These are phyloP conservation scores for Botryotinia convoluta DNA, from an alignment of 2,329 filamentous ascomycete genomes.

Conservation along the genomic window DNA sequence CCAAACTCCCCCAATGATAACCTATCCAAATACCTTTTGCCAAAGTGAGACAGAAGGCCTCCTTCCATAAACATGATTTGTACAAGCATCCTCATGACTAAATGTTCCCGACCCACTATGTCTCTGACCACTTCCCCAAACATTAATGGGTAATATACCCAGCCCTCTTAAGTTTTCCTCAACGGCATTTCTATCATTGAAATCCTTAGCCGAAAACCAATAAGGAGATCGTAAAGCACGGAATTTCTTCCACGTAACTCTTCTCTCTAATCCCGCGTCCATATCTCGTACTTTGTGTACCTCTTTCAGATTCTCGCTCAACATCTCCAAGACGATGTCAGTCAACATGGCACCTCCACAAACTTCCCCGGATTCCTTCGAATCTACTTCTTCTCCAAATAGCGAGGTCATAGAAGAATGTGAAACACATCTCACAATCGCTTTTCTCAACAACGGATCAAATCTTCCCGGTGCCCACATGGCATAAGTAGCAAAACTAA, in stretches of 20 bases:
- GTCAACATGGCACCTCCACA: conserved; percentile 31
- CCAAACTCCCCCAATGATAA: not conserved
- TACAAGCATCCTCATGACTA: conserved; percentile 26
- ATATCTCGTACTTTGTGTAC: conserved; percentile 27
- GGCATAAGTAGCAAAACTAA: conserved; percentile 25
- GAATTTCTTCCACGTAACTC: conserved; percentile 33
- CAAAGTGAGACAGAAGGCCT: conserved; percentile 10
- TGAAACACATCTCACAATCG: conserved; percentile 29
- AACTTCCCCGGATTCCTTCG: conserved; percentile 22
- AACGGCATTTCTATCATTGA: conserved; percentile 14
- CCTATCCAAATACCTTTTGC: conserved; percentile 20
- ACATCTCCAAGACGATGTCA: conserved; percentile 26
- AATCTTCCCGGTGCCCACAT: conserved; percentile 31
- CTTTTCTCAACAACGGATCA: conserved; percentile 28
- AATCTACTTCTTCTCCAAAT: not conserved
- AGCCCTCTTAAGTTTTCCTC: conserved; percentile 27
- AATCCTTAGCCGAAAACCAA: conserved; percentile 26
- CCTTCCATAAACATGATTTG: conserved; percentile 26
- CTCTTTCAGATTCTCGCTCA: conserved; percentile 24
- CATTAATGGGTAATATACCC: conserved; percentile 28
- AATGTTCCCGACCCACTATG: conserved; percentile 28
- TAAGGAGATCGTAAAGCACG: conserved; percentile 20
- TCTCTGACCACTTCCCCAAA: conserved; percentile 32
- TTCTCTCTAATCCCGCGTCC: conserved; percentile 30
- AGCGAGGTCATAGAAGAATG: conserved; percentile 21